phyloP scores from a whole-genome alignment of 1,284 basidiomycete species.

The Hypsizygus ulmarius region DNA sequence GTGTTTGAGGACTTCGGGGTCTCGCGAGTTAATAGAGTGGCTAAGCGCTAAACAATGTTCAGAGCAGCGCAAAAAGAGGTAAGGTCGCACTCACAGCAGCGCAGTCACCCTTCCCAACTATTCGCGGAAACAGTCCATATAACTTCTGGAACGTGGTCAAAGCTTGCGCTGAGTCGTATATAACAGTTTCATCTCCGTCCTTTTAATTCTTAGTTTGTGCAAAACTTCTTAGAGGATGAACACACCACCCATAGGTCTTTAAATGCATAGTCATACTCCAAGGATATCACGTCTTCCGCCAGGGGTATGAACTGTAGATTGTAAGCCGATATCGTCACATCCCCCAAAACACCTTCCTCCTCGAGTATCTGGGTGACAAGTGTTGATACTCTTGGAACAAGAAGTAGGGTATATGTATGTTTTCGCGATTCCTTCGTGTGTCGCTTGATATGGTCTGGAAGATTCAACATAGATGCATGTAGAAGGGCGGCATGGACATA shows the following conservation, averaged over 20 bases:
- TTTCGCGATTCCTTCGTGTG: slow-evolving; percentile 66
- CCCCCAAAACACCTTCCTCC: slow-evolving; percentile 90
- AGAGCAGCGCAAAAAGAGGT: slow-evolving; percentile 5
- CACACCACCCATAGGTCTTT: slow-evolving; percentile 84
- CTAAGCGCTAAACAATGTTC: slow-evolving; percentile 59
- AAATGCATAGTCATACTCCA: slow-evolving; percentile 83
- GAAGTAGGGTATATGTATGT: slow-evolving; percentile 85
- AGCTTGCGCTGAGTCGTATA: slow-evolving; percentile 89
- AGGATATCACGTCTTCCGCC: slow-evolving; percentile 85
- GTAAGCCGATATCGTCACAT: slow-evolving; percentile 82
- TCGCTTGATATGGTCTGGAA: slow-evolving; percentile 82
- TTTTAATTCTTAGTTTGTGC: slow-evolving; percentile 30
- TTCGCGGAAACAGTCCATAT: slow-evolving; percentile 89
- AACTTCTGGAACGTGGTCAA: slow-evolving; percentile 83
- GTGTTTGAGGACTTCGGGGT: slow-evolving; percentile 38
- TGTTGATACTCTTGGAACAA: slow-evolving; percentile 87
- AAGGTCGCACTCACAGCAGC: slow-evolving; percentile 63
- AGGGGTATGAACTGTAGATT: slow-evolving; percentile 93
- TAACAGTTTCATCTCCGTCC: slow-evolving; percentile 92
- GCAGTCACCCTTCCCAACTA: slow-evolving; percentile 91
- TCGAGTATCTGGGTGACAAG: slow-evolving; percentile 83
- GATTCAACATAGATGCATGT: slow-evolving; percentile 24
- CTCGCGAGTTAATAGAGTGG: slow-evolving; percentile 69
- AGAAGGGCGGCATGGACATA: slow-evolving; percentile 32
- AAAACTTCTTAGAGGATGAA: slow-evolving; percentile 10